Conservation (phyloP, 2,329 filamentous ascomycete genomes). For the Aspergillus fumigatiaffinis region DNA sequence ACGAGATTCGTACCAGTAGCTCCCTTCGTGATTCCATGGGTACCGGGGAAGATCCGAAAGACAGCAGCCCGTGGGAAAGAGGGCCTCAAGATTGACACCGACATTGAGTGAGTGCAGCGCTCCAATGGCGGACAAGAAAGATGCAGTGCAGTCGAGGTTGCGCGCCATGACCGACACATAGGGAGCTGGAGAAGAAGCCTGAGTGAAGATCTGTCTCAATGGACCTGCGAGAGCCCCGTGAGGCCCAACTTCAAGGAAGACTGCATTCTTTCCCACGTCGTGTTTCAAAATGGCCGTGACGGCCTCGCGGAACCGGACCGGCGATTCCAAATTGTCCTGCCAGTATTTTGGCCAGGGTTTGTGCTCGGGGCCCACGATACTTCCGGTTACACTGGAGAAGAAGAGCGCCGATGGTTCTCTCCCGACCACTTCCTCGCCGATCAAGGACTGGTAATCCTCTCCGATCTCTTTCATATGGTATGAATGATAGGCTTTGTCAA, state of each 20-base stretch:
- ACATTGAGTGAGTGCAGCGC: no score
- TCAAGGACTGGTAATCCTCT: background rate
- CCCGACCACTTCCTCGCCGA: background rate
- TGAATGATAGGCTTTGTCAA: constrained; percentile 19
- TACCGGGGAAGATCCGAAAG: constrained; percentile 25
- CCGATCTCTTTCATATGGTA: constrained; percentile 17
- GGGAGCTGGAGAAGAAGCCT: background rate
- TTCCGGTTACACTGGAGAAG: constrained; percentile 12
- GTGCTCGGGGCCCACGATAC: background rate
- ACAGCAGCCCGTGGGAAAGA: constrained; percentile 1
- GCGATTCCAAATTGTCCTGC: constrained; percentile 17
- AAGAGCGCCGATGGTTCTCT: constrained; percentile 4
- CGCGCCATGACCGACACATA: constrained; percentile 5
- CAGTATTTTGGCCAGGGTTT: constrained; percentile 13
- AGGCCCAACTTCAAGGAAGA: constrained; percentile 33
- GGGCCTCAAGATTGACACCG: background rate
- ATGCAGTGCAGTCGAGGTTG: background rate
- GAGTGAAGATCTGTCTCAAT: constrained; percentile 12
- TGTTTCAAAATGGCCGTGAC: constrained; percentile 7
- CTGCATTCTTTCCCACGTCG: constrained; percentile 3
- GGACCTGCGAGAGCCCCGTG: constrained; percentile 35
- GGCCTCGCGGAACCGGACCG: constrained; percentile 15
- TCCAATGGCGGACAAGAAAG: no score
- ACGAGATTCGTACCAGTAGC: constrained; percentile 14
- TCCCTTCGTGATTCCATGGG: constrained; percentile 19